Evolutionary conservation across 345 rosid species (phyloP).

Genomic region (Limnanthes douglasii): DNA sequence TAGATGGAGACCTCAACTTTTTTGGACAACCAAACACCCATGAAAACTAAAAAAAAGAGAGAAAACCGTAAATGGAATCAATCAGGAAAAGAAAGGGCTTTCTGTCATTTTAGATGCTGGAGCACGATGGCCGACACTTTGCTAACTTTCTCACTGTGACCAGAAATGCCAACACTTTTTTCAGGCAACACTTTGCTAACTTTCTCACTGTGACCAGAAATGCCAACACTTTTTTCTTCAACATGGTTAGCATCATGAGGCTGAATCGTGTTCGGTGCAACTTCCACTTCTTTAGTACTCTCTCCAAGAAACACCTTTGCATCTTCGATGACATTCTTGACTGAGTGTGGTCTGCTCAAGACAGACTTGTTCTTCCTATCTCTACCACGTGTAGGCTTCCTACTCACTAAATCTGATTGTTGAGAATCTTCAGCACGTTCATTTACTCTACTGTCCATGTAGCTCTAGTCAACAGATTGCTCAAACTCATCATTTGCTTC

Average conservation of each 20-base stretch:
- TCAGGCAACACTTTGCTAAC: slow-evolving; percentile 7
- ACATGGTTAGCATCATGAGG: slow-evolving; percentile 6
- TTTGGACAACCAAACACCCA: no score
- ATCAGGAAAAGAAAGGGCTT: no score
- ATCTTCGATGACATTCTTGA: slow-evolving; percentile 33
- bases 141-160: slow-evolving; percentile 12
- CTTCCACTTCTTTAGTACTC: slow-evolving; percentile 11
- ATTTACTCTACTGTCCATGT: slow-evolving; percentile 19
- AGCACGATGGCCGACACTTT: slow-evolving; percentile 16
- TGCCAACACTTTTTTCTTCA: slow-evolving; percentile 14
- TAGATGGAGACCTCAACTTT: no score
- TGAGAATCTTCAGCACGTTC: slow-evolving; percentile 31
- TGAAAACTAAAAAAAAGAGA: no score
- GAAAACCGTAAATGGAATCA: no score
- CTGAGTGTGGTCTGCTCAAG: slow-evolving; percentile 20
- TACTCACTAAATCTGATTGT: slow-evolving; percentile 25
- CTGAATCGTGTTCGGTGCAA: slow-evolving; percentile 13
- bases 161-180: slow-evolving; percentile 22
- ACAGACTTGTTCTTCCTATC: slow-evolving; percentile 27
- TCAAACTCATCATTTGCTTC: slow-evolving; percentile 13
- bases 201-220: slow-evolving; percentile 13
- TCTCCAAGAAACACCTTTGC: slow-evolving; percentile 28
- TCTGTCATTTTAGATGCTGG: slow-evolving; percentile 19
- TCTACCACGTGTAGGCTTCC: slow-evolving; percentile 14
- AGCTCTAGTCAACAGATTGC: slow-evolving; percentile 25